Evolutionary conservation across 2,329 filamentous ascomycete genomes (phyloP), one percentile per base, ranked within the genome.

Genomic region (Camptophora hylomeconis): DNA sequence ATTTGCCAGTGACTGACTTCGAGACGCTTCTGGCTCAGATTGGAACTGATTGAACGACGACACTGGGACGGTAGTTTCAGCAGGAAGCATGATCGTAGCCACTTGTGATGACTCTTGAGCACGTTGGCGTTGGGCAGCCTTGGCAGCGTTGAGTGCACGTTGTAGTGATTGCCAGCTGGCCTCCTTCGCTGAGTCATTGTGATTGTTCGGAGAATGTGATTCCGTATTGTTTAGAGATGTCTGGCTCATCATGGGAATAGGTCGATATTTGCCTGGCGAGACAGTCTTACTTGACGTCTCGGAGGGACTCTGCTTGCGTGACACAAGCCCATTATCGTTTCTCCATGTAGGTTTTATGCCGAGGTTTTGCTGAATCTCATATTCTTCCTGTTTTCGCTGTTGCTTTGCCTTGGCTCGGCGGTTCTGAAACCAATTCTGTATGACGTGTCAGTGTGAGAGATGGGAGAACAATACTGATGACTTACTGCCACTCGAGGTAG

Each of bases 371-470:
- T n/a, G n/a, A n/a, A n/a, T 53, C 42, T 63, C 58, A 31, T 57
- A 63, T 42, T 63, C 60, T 41, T 60, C 58, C 39, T 62, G 59
- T 32, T 58, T 51, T 38, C 55, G 62, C 42, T 65, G 60, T 39
- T 65, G 60, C 41, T 64, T 65, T 27, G 61, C 61, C 40, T 65
- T 65, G 32, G 61, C 61, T 25, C 61, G 56, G 35, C 61, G 55
- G 39, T 65, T 65, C 39, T 65, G 61, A 42, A 64, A 65, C 61
- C 61, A 65, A 37, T 65, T 65, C 61, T 65, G 35, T 22, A 34
- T n/a, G 14, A 28, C 36, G 35, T 38, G 39, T 37, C 24, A 44
- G 26, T 33, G 25, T 32, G 25, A 30, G 16, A 12, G 11, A 4
- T 19, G 11, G 13, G 6, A 7, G 10, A n/a, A 20, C 17, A 19